These are phyloP conservation scores for Rhodotorula sp. DNA, from an alignment of 1,284 basidiomycete species.

Conservation along the genomic window DNA sequence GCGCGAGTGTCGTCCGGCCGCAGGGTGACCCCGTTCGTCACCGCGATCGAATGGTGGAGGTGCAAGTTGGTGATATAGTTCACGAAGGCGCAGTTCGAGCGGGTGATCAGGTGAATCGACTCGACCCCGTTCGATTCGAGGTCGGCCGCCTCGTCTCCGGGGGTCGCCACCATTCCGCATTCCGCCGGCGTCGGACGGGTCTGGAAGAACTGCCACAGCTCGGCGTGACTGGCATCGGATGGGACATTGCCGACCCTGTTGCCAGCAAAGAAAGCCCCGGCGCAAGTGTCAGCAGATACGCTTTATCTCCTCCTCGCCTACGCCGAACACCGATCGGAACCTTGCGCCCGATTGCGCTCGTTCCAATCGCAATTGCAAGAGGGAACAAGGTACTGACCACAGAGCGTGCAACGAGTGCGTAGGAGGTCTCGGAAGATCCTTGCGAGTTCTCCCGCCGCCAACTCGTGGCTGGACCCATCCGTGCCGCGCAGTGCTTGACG, in stretches of 20 bases:
- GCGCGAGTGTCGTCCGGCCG: conserved; percentile 30
- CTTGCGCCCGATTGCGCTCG: no score
- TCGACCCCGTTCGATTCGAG: conserved; percentile 61
- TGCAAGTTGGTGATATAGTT: conserved; percentile 38
- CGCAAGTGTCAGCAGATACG: no score
- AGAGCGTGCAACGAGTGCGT: conserved; percentile 40
- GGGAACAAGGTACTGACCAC: conserved; percentile 16
- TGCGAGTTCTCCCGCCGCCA: neutral
- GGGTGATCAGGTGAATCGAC: conserved; percentile 86
- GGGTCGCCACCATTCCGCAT: conserved; percentile 14
- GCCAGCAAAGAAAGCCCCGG: no score
- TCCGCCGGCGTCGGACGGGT: conserved; percentile 44
- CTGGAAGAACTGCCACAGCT: conserved; percentile 83
- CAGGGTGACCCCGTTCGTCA: conserved; percentile 29
- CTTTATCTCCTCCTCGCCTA: no score
- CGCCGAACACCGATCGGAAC: no score
- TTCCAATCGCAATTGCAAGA: neutral
- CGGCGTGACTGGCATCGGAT: conserved; percentile 74
- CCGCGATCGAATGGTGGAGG: conserved; percentile 37
- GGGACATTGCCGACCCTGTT: conserved; percentile 80
- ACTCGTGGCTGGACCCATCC: neutral
- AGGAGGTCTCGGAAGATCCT: conserved; percentile 42
- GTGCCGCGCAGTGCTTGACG: neutral
- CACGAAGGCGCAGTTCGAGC: conserved; percentile 67
- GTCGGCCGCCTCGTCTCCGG: conserved; percentile 23